These are phyloP conservation scores for Schizosaccharomyces lindneri DNA, from an alignment of 805 yeast species.

Conservation along the genomic window DNA sequence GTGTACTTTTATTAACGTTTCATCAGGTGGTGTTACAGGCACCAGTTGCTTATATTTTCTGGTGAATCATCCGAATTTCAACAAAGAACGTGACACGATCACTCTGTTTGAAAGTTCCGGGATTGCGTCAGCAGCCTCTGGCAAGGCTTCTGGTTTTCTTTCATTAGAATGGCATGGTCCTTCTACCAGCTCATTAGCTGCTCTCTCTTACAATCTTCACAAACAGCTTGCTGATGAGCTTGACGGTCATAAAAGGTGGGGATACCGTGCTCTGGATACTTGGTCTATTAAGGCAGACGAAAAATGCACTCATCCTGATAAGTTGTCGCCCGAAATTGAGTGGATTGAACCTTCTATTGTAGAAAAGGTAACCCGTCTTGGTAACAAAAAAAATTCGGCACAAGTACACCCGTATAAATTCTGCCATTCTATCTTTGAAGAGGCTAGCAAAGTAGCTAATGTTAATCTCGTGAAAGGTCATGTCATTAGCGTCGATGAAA, in stretches of 20 bases:
- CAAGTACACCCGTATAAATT: conserved; percentile 67
- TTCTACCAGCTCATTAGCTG: conserved; percentile 82
- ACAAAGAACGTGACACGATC: conserved; percentile 48
- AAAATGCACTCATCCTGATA: not conserved
- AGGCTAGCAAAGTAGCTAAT: conserved; percentile 52
- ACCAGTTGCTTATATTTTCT: conserved; percentile 81
- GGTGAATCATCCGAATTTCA: conserved; percentile 59
- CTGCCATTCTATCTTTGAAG: conserved; percentile 43
- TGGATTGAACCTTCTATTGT: conserved; percentile 53
- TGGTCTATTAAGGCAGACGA: not conserved
- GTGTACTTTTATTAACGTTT: not conserved
- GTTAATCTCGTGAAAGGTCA: conserved; percentile 72
- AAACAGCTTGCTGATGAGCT: conserved; percentile 54
- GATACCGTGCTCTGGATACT: conserved; percentile 69
- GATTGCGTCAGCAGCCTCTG: conserved; percentile 93
- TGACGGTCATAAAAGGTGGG: conserved; percentile 78
- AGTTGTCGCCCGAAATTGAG: conserved; percentile 35
- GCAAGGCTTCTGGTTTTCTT: conserved; percentile 87
- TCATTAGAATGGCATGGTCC: conserved; percentile 60
- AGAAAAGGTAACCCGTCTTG: conserved; percentile 51
- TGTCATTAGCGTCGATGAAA: conserved; percentile 17
- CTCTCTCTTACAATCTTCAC: conserved; percentile 65
- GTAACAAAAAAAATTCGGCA: conserved; percentile 72
- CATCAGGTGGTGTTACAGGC: conserved; percentile 20
- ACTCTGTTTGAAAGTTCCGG: conserved; percentile 70